Conservation (phyloP, 441 rosid genomes). For the Adansonia grandidieri region DNA sequence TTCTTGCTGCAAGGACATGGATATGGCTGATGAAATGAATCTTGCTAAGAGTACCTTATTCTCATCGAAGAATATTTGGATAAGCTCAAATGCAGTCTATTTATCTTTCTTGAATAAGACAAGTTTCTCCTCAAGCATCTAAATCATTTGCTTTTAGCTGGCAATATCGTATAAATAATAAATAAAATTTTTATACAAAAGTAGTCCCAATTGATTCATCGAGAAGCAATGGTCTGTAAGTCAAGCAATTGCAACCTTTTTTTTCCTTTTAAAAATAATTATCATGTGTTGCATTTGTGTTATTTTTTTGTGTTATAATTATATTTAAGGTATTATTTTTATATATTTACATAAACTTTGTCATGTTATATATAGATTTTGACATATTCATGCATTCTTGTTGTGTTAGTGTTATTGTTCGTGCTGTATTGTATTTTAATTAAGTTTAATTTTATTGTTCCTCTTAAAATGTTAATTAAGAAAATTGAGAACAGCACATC, state of each 20-base stretch:
- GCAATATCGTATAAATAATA: not conserved
- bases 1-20: not conserved
- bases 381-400: too few relatives aligned
- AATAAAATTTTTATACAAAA: not conserved
- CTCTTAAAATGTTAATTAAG: not conserved
- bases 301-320: too few relatives aligned
- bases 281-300: too few relatives aligned
- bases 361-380: too few relatives aligned
- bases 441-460: not conserved
- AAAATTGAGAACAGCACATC: not conserved
- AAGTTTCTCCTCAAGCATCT: not conserved
- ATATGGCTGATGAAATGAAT: conserved; percentile 18
- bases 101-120: conserved; percentile 9
- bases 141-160: too few relatives aligned
- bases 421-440: too few relatives aligned
- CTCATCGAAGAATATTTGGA: not conserved
- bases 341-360: too few relatives aligned
- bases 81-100: not conserved
- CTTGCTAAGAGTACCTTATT: conserved; percentile 5
- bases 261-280: too few relatives aligned
- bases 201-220: not conserved
- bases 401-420: too few relatives aligned
- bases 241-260: too few relatives aligned
- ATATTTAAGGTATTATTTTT: too few relatives aligned
- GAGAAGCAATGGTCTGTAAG: too few relatives aligned